These are phyloP conservation scores for Phytophthora foliorum DNA, from an alignment of 352 stramenopile species.

Conservation along the genomic window DNA sequence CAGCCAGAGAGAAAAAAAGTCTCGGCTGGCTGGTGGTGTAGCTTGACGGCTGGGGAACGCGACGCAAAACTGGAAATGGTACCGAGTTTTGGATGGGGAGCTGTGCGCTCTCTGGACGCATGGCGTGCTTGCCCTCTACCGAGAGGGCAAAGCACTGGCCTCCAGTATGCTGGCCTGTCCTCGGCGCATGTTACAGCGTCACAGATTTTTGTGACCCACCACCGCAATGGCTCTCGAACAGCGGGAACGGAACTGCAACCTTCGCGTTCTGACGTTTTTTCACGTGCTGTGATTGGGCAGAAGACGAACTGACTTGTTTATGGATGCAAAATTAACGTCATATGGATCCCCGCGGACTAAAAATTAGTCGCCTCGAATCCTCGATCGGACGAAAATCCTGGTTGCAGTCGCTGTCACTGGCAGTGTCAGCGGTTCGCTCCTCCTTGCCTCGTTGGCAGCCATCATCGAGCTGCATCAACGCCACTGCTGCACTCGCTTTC, in stretches of 20 bases:
- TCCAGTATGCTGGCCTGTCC: slow-evolving; percentile 36
- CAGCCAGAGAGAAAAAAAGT: slow-evolving; percentile 15
- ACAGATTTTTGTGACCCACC: slow-evolving; percentile 18
- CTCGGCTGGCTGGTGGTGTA: slow-evolving; percentile 30
- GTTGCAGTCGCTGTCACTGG: no score
- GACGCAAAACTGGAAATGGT: slow-evolving; percentile 41
- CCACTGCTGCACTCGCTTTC: slow-evolving; percentile 11
- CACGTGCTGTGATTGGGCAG: not conserved
- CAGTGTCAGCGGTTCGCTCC: not conserved
- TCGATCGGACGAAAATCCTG: slow-evolving; percentile 13
- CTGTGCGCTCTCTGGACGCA: slow-evolving; percentile 22
- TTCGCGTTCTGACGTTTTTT: slow-evolving; percentile 9
- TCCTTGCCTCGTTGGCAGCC: not conserved
- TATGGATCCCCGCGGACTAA: slow-evolving; percentile 11
- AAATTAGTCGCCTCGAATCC: slow-evolving; percentile 22
- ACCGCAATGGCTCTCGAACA: slow-evolving; percentile 30
- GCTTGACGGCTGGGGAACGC: slow-evolving; percentile 7
- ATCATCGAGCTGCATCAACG: not conserved
- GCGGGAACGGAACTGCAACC: slow-evolving; percentile 17
- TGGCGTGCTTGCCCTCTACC: slow-evolving; percentile 27
- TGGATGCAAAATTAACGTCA: slow-evolving; percentile 21
- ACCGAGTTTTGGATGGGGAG: not conserved
- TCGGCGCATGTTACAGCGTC: slow-evolving; percentile 2
- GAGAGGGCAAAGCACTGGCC: slow-evolving; percentile 7
- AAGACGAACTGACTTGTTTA: slow-evolving; percentile 5